A percentile compares a stretch with the other conserved stretches of the same genome.
These are phyloP conservation scores for Hypoxylon sp. DNA, from an alignment of 2,329 filamentous ascomycete species.

Conservation along the genomic window DNA sequence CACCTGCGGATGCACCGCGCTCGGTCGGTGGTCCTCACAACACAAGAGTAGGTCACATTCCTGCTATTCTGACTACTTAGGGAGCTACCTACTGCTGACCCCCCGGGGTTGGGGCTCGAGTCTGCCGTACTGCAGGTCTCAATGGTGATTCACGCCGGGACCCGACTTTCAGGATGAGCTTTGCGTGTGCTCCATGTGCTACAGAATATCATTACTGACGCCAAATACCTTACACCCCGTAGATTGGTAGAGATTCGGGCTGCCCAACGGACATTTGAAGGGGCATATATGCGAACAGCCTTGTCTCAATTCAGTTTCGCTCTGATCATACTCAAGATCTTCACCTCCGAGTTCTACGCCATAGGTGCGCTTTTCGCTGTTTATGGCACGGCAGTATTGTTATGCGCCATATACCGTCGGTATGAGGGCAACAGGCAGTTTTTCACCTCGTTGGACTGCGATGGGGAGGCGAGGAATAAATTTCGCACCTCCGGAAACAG, in stretches of 20 bases:
- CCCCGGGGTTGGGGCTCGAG: conserved; percentile 25
- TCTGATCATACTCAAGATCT: conserved; percentile 95
- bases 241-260: conserved; percentile 93
- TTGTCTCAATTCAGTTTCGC: conserved; percentile 96
- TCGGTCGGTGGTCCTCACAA: conserved; percentile 84
- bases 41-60: conserved; percentile 72
- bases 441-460: conserved; percentile 72
- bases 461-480: conserved; percentile 64
- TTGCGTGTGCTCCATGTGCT: neutral
- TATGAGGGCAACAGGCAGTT: conserved; percentile 96
- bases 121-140: conserved; percentile 21
- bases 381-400: conserved; percentile 87
- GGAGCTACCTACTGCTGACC: neutral
- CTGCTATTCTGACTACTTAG: conserved; percentile 7
- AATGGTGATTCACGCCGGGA: conserved; percentile 19
- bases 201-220: conserved; percentile 22
- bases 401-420: conserved; percentile 86
- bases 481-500: conserved; percentile 76
- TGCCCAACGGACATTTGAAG: conserved; percentile 96
- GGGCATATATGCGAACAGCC: conserved; percentile 94
- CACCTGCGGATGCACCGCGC: conserved; percentile 87
- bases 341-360: conserved; percentile 95
- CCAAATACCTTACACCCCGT: conserved; percentile 2
- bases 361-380: conserved; percentile 96
- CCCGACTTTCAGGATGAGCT: conserved; percentile 8